These are phyloP conservation scores for Saturnispora dispora DNA, from an alignment of 805 yeast species.

Conservation along the genomic window DNA sequence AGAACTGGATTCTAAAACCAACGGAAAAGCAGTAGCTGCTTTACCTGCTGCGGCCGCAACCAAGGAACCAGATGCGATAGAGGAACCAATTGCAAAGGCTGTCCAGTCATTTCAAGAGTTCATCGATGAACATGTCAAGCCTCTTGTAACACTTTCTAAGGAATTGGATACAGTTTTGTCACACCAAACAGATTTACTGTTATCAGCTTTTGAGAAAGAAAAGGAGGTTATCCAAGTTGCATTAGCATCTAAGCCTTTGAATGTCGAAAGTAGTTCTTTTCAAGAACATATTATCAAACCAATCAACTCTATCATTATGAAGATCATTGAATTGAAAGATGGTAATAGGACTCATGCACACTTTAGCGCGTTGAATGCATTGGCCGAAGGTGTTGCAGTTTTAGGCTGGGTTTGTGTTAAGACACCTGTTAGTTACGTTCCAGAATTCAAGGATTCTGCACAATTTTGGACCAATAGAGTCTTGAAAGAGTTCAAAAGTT, in stretches of 20 bases:
- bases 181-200: constrained; percentile 42
- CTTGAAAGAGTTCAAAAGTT: constrained; percentile 71
- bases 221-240: constrained; percentile 52
- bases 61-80: neutral
- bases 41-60: constrained; percentile 16
- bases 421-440: constrained; percentile 66
- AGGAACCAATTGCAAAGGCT: constrained; percentile 32
- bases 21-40: constrained; percentile 3
- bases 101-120: constrained; percentile 47
- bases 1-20: constrained; percentile 2
- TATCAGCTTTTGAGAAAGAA: constrained; percentile 51
- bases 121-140: constrained; percentile 43
- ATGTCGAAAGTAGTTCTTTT: constrained; percentile 42
- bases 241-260: constrained; percentile 56
- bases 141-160: constrained; percentile 47
- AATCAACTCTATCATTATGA: constrained; percentile 49
- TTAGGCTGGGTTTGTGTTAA: constrained; percentile 82
- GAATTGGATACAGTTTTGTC: constrained; percentile 49
- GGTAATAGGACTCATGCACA: constrained; percentile 57
- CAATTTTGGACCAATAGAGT: constrained; percentile 92
- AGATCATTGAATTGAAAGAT: constrained; percentile 61
- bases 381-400: constrained; percentile 84
- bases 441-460: constrained; percentile 83
- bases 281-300: constrained; percentile 51
- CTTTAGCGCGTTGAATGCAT: constrained; percentile 66